A percentile compares a stretch with the other conserved stretches of the same genome.
Evolutionary conservation across 257 asterid genomes (phyloP).

Genomic region (Ligustrum vulgare): DNA sequence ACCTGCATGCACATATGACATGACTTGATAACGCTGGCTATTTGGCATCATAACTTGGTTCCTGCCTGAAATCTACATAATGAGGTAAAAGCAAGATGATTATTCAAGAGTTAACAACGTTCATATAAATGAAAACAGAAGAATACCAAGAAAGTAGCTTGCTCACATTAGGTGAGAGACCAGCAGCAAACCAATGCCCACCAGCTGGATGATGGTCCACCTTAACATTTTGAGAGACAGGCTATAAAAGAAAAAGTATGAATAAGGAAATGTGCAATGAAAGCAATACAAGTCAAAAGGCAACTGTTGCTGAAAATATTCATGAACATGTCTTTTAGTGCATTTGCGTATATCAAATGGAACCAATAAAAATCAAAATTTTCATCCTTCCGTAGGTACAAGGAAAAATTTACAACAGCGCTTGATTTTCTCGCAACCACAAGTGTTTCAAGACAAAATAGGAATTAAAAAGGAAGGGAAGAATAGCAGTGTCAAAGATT

Average conservation of each 20-base stretch:
- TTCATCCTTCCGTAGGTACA: neutral
- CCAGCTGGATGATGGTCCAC: slow-evolving; percentile 98
- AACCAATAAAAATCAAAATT: neutral
- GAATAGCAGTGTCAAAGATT: slow-evolving; percentile 3
- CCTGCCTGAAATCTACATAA: slow-evolving; percentile 74
- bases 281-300: slow-evolving; percentile 13
- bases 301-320: neutral
- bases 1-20: slow-evolving; percentile 75
- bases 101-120: slow-evolving; percentile 13
- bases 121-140: slow-evolving; percentile 18
- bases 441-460: neutral
- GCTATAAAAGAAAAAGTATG: slow-evolving; percentile 42
- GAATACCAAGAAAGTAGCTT: slow-evolving; percentile 24
- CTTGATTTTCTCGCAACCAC: slow-evolving; percentile 1
- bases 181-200: slow-evolving; percentile 99
- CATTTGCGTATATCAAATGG: neutral
- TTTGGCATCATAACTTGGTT: slow-evolving; percentile 61
- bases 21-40: slow-evolving; percentile 79
- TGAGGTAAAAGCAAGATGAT: slow-evolving; percentile 21
- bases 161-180: slow-evolving; percentile 98
- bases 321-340: neutral
- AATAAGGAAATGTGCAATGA: slow-evolving; percentile 13
- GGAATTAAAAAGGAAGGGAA: slow-evolving; percentile 9
- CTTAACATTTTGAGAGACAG: slow-evolving; percentile 80
- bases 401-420: slow-evolving; percentile 11